phyloP scores from a whole-genome alignment of 2,329 filamentous ascomycete species.

The Pyrenophora seminiperda region DNA sequence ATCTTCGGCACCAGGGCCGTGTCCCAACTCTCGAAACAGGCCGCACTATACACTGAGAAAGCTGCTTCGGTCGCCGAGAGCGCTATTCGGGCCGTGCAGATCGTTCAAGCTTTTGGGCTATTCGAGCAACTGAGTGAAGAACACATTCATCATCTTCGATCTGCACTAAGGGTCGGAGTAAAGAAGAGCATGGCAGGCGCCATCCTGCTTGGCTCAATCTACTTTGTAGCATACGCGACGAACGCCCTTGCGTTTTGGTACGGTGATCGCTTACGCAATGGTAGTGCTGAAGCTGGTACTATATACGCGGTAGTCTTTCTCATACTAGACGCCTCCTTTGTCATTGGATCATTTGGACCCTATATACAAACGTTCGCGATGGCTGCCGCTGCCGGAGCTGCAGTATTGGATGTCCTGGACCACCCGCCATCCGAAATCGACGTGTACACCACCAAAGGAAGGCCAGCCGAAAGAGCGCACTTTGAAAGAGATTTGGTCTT shows the following conservation, averaged over 20 bases:
- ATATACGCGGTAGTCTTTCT: conserved; percentile 69
- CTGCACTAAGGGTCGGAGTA: conserved; percentile 45
- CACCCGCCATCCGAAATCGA: conserved; percentile 48
- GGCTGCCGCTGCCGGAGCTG: conserved; percentile 58
- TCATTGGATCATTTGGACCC: conserved; percentile 67
- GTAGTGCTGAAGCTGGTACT: conserved; percentile 52
- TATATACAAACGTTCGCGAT: conserved; percentile 62
- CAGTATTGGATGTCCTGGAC: conserved; percentile 54
- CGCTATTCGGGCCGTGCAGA: conserved; percentile 53
- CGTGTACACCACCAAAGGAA: conserved; percentile 42
- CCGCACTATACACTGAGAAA: conserved; percentile 48
- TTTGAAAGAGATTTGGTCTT: conserved; percentile 44
- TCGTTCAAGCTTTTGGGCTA: conserved; percentile 57
- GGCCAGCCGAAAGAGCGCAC: conserved; percentile 19
- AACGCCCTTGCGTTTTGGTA: conserved; percentile 56
- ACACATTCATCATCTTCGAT: conserved; percentile 44
- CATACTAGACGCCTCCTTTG: conserved; percentile 67
- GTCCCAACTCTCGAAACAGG: conserved; percentile 48
- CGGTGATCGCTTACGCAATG: conserved; percentile 40
- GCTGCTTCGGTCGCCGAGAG: conserved; percentile 54
- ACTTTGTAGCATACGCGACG: conserved; percentile 53
- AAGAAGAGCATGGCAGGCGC: conserved; percentile 51
- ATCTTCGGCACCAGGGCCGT: conserved; percentile 50
- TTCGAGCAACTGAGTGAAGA: conserved; percentile 48
- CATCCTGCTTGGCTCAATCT: conserved; percentile 51